phyloP scores from a whole-genome alignment of 768 basidiomycete genomes.

The Collybia sp. region DNA sequence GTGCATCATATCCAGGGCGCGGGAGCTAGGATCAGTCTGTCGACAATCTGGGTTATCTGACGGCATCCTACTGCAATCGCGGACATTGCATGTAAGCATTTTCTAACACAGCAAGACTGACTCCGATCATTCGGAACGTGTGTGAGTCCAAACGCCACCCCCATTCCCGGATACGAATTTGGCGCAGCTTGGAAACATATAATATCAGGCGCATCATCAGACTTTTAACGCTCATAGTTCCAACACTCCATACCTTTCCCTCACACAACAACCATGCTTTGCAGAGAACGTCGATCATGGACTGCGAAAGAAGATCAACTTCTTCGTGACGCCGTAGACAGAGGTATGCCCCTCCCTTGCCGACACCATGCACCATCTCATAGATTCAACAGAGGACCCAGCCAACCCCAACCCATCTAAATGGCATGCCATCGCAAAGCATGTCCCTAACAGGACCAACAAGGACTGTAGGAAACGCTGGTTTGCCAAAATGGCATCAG shows the following conservation, averaged over 20 bases:
- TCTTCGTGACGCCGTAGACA: slow-evolving; percentile 44
- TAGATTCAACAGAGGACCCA: slow-evolving; percentile 41
- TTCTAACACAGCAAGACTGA: slow-evolving; percentile 5
- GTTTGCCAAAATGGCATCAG: slow-evolving; percentile 61
- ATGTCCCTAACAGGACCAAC: slow-evolving; percentile 58
- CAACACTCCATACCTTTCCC: slow-evolving; percentile 12
- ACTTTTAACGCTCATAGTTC: slow-evolving; percentile 6
- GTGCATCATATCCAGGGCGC: not conserved
- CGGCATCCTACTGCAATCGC: slow-evolving; percentile 16
- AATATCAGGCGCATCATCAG: slow-evolving; percentile 17
- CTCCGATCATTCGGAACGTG: slow-evolving; percentile 17
- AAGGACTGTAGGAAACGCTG: slow-evolving; percentile 62
- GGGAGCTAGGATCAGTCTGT: slow-evolving; percentile 5
- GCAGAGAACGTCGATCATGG: slow-evolving; percentile 49
- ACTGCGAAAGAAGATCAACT: slow-evolving; percentile 49
- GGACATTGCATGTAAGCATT: slow-evolving; percentile 10
- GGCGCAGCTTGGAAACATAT: slow-evolving; percentile 12
- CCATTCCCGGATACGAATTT: slow-evolving; percentile 18
- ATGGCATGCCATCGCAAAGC: slow-evolving; percentile 60
- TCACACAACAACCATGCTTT: slow-evolving; percentile 24
- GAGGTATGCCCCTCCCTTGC: slow-evolving; percentile 25
- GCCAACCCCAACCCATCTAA: slow-evolving; percentile 53
- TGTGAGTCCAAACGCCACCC: slow-evolving; percentile 16
- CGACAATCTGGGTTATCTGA: slow-evolving; percentile 14
- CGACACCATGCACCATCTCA: slow-evolving; percentile 6